Evolutionary conservation across 73 alveolate species (phyloP).

Genomic region (Tetrahymena malaccensis): DNA sequence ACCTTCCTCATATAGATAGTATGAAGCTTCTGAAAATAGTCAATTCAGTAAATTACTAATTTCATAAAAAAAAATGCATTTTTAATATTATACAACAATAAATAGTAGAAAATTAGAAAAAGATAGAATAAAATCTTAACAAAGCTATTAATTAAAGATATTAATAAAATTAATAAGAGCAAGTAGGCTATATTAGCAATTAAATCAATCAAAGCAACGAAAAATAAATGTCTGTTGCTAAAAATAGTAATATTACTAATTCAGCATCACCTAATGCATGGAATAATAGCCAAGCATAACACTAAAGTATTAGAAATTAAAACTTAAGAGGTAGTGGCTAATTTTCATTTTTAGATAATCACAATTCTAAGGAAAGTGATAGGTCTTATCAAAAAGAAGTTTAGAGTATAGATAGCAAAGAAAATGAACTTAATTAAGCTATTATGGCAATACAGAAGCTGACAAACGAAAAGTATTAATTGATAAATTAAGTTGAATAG

Average conservation of each 20-base stretch:
- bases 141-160: background rate
- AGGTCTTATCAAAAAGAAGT: background rate
- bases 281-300: background rate
- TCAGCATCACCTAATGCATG: background rate
- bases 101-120: background rate
- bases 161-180: background rate
- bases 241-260: background rate
- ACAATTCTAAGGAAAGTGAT: background rate
- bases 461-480: background rate
- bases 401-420: background rate
- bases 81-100: too few species aligned
- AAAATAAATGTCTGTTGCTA: background rate
- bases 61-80: too few species aligned
- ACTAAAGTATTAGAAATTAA: background rate
- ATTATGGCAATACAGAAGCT: background rate
- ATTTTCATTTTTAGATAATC: background rate
- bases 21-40: background rate
- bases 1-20: background rate
- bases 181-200: background rate
- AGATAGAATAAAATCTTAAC: background rate
- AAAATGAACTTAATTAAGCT: background rate
- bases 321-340: background rate
- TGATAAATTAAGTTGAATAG: background rate
- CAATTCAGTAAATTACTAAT: background rate
- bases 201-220: background rate